These are phyloP conservation scores for Hemisphaericaspora xylanilytica DNA, from an alignment of 1,139 yeast species.

Conservation along the genomic window DNA sequence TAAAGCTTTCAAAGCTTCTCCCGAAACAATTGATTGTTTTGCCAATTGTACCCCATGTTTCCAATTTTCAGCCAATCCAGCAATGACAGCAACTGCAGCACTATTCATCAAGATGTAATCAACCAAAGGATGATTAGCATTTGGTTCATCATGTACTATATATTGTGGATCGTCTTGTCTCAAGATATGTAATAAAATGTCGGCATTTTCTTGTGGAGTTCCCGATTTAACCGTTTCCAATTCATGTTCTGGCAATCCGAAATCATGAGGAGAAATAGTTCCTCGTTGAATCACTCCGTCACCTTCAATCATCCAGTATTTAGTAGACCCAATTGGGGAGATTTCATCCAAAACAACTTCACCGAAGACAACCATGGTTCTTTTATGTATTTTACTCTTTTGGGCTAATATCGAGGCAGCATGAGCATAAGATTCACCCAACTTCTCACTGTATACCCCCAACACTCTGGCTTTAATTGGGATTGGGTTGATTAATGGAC, in stretches of 20 bases:
- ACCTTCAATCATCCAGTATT: conserved; percentile 69
- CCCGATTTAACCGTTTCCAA: conserved; percentile 72
- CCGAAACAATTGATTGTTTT: conserved; percentile 60
- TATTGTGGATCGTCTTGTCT: conserved; percentile 49
- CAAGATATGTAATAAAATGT: conserved; percentile 53
- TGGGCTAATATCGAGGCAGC: conserved; percentile 60
- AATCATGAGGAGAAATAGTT: conserved; percentile 61
- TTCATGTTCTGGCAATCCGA: conserved; percentile 75
- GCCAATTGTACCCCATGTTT: conserved; percentile 76
- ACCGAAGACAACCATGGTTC: conserved; percentile 90
- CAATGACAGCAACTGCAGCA: conserved; percentile 79
- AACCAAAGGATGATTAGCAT: conserved; percentile 57
- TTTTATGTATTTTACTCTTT: conserved; percentile 44
- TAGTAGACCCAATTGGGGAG: conserved; percentile 80
- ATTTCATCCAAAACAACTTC: conserved; percentile 88
- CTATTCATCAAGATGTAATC: conserved; percentile 87
- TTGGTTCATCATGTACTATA: conserved; percentile 20
- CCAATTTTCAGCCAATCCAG: conserved; percentile 69
- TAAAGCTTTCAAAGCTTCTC: conserved; percentile 62
- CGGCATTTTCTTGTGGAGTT: conserved; percentile 84
- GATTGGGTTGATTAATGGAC: conserved; percentile 90
- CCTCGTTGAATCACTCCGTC: conserved; percentile 37
- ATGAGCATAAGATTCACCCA: conserved; percentile 83
- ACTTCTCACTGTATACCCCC: conserved; percentile 78
- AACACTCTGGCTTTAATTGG: conserved; percentile 78